Conservation (phyloP, 1,139 yeast species). For the Geotrichum bryndzae region DNA sequence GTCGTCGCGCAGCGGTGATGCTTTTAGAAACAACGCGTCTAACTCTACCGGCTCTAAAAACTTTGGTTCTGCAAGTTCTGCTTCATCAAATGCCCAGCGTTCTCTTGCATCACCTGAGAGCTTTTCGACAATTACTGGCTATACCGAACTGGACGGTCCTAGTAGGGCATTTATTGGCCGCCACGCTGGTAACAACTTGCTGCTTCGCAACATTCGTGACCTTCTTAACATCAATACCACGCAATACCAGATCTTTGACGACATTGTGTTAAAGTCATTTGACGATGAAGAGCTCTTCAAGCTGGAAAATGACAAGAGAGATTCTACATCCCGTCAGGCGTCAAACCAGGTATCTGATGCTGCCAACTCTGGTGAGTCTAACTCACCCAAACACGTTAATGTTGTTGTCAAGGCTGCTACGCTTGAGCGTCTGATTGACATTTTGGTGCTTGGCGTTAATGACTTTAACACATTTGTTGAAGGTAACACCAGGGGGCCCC, state of each 20-base stretch:
- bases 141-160: constrained; percentile 35
- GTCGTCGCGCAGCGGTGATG: constrained; percentile 15
- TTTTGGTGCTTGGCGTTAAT: constrained; percentile 55
- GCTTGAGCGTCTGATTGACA: constrained; percentile 53
- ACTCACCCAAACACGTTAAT: constrained; percentile 23
- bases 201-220: constrained; percentile 52
- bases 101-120: constrained; percentile 33
- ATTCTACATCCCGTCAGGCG: constrained; percentile 36
- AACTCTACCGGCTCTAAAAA: neutral
- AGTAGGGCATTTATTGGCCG: constrained; percentile 37
- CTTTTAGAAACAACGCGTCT: constrained; percentile 3
- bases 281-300: constrained; percentile 31
- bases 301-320: constrained; percentile 33
- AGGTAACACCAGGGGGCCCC: constrained; percentile 35
- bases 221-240: constrained; percentile 53
- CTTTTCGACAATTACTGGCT: constrained; percentile 36
- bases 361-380: neutral
- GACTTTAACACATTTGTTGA: constrained; percentile 48
- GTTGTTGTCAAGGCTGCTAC: constrained; percentile 58
- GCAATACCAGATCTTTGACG: constrained; percentile 47
- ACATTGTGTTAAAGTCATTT: constrained; percentile 51
- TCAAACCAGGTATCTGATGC: constrained; percentile 27
- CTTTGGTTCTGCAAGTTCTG: constrained; percentile 8
- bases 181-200: constrained; percentile 40
- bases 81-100: constrained; percentile 1